Conservation (phyloP, 371 early-diverging fungal genomes). For the Mortierella sp. region DNA sequence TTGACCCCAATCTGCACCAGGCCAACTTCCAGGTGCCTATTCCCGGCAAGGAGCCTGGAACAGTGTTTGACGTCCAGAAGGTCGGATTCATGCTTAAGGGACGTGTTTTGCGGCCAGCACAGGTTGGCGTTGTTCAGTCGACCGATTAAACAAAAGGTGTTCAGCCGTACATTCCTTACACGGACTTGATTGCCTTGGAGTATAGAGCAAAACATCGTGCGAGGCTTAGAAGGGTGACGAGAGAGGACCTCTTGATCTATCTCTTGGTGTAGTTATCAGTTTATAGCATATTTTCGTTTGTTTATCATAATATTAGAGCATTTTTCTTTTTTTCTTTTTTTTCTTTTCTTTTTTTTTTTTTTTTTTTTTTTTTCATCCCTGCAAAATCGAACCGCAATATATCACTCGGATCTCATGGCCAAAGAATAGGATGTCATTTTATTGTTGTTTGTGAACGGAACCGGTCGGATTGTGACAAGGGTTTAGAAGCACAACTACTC, state of each 20-base stretch:
- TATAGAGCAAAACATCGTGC: not conserved
- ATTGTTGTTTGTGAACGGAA: not conserved
- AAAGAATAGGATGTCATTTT: not conserved
- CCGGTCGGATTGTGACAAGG: constrained; percentile 8
- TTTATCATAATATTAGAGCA: constrained; percentile 1
- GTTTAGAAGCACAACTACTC: not conserved
- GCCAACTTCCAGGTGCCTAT: constrained; percentile 95
- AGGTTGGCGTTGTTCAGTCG: constrained; percentile 92
- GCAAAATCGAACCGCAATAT: not conserved
- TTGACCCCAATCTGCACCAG: constrained; percentile 95
- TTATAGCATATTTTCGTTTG: not conserved
- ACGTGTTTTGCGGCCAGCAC: constrained; percentile 94
- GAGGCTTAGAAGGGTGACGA: not conserved
- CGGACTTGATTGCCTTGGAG: not conserved
- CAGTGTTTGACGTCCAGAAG: constrained; percentile 91
- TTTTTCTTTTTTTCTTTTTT: not conserved
- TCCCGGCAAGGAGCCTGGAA: constrained; percentile 90
- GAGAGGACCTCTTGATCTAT: not conserved
- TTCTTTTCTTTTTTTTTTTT: not conserved
- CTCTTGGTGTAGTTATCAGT: not conserved
- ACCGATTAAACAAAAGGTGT: constrained; percentile 30
- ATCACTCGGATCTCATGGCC: not conserved
- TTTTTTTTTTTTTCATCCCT: not conserved
- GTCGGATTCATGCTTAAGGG: constrained; percentile 92
- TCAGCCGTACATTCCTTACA: not conserved